Evolutionary conservation across 371 early-diverging fungal genomes (phyloP).

Genomic region (Mortierella sp.): DNA sequence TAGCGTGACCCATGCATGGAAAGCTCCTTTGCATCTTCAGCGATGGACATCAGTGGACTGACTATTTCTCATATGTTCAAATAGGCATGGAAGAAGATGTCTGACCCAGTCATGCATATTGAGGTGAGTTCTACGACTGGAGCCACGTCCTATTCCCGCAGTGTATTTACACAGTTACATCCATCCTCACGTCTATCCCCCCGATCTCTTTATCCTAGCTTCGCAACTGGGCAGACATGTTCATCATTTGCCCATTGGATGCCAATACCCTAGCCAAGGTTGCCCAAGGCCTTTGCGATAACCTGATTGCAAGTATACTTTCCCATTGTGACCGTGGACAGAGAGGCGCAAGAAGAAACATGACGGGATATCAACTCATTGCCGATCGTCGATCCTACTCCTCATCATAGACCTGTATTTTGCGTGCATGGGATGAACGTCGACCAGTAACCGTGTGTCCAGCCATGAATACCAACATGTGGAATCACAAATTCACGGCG

Average conservation of each 20-base stretch:
- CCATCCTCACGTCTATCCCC: not conserved
- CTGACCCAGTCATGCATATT: slow-evolving; percentile 95
- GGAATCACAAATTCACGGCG: slow-evolving; percentile 90
- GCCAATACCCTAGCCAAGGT: slow-evolving; percentile 96
- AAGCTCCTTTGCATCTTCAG: too few species aligned
- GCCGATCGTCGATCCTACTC: not conserved
- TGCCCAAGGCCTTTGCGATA: slow-evolving; percentile 94
- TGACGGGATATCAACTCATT: not conserved
- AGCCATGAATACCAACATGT: slow-evolving; percentile 99
- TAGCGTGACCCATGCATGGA: too few species aligned
- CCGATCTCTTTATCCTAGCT: slow-evolving; percentile 62
- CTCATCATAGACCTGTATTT: slow-evolving; percentile 79
- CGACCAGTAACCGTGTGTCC: slow-evolving; percentile 86
- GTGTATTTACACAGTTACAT: not conserved
- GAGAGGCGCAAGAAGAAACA: too few species aligned
- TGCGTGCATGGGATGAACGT: slow-evolving; percentile 89
- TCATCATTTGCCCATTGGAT: slow-evolving; percentile 91
- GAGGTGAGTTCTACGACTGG: slow-evolving; percentile 63
- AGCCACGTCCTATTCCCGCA: too few species aligned
- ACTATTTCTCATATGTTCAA: not conserved
- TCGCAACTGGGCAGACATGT: slow-evolving; percentile 94
- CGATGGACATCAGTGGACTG: not conserved
- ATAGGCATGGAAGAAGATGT: slow-evolving; percentile 80
- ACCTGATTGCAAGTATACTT: slow-evolving; percentile 75
- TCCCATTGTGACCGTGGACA: too few species aligned